Evolutionary conservation across 306 rosid species (phyloP).

Genomic region (Pyrus betulifolia): DNA sequence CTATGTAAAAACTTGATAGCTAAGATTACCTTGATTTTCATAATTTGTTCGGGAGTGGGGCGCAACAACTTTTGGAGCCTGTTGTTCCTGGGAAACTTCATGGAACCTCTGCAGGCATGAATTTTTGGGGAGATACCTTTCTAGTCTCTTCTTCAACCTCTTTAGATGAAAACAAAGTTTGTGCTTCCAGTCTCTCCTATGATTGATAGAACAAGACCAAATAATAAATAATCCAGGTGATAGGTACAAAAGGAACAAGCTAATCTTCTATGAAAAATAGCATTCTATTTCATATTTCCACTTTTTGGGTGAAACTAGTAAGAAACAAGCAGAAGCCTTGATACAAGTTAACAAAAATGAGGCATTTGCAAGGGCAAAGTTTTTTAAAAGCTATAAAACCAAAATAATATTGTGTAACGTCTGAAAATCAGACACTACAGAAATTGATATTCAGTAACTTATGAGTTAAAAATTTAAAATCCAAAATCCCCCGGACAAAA

Average conservation of each 20-base stretch:
- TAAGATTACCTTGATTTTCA: constrained; percentile 72
- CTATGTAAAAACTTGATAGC: not conserved
- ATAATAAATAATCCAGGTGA: constrained; percentile 1
- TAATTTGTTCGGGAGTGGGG: constrained; percentile 91
- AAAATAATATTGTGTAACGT: not conserved
- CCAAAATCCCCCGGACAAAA: not conserved
- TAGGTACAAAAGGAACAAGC: not conserved
- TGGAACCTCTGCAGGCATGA: constrained; percentile 41
- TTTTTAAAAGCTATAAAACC: not conserved
- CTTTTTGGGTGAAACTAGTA: not conserved
- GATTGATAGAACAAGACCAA: constrained; percentile 13
- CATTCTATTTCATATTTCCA: not conserved
- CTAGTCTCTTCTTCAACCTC: constrained; percentile 69
- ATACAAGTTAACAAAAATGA: not conserved
- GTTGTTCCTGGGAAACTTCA: constrained; percentile 62
- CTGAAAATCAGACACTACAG: not conserved
- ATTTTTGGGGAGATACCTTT: constrained; percentile 34
- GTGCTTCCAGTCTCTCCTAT: constrained; percentile 88
- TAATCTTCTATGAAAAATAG: not conserved
- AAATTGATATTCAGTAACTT: not conserved
- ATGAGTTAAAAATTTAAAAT: not conserved
- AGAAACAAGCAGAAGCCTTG: not conserved
- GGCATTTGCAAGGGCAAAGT: not conserved
- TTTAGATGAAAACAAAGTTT: constrained; percentile 53
- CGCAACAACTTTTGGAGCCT: constrained; percentile 44